phyloP scores from a whole-genome alignment of 192 early-diverging fungal genomes.

The Umbelopsis sp. region DNA sequence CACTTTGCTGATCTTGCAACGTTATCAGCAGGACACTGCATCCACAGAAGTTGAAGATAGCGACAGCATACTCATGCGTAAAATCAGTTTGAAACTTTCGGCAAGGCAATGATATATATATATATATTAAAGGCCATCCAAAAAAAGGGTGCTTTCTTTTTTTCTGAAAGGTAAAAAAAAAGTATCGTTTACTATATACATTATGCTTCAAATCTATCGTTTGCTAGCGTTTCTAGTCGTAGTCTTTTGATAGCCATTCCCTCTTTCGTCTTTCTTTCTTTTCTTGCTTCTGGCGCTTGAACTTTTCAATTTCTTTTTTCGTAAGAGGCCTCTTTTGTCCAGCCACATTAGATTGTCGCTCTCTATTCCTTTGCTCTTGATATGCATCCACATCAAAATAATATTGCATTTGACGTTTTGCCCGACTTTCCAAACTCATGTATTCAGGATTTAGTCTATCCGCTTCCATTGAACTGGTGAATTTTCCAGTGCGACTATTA shows the following conservation, averaged over 20 bases:
- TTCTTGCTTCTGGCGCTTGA: conserved; percentile 42
- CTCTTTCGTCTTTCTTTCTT: conserved; percentile 45
- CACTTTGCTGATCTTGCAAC: not conserved
- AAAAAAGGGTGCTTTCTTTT: no score
- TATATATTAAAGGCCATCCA: no score
- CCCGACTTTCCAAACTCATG: conserved; percentile 38
- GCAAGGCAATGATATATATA: not conserved
- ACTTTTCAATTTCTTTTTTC: conserved; percentile 37
- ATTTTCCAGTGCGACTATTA: conserved; percentile 44
- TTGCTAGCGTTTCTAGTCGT: conserved; percentile 5
- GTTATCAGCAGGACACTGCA: not conserved
- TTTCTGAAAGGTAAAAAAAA: not conserved
- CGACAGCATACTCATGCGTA: not conserved
- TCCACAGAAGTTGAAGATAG: not conserved
- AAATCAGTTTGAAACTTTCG: conserved; percentile 14
- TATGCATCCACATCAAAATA: conserved; percentile 48
- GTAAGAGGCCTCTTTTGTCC: conserved; percentile 26
- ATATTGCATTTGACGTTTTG: conserved; percentile 41
- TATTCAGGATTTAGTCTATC: conserved; percentile 40
- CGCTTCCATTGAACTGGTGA: conserved; percentile 28
- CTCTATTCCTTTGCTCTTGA: conserved; percentile 30
- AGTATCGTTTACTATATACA: conserved; percentile 7
- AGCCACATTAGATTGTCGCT: not conserved
- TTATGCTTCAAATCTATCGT: not conserved
- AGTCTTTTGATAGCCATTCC: conserved; percentile 33